Base-by-base conservation (phyloP, 306 rosid species). In the Lathyrus tuberosus region DNA sequence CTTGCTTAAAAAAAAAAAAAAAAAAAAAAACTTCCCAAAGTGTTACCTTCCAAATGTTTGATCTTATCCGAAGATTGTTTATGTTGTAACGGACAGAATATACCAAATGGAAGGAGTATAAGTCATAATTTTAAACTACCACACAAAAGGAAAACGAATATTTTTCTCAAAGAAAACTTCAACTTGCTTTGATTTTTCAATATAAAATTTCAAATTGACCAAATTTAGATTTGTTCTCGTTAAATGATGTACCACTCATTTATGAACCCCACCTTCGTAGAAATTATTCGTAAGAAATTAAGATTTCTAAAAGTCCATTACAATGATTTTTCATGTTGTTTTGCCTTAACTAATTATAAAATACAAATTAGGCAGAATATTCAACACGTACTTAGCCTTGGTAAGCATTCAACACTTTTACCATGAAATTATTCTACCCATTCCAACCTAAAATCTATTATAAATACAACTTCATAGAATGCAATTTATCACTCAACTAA, bases 181-280 rank as follows among this genome's bases (percentile, higher is more conserved):
- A n/a, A 59, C 33, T 59, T 59, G 22, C 62, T 28, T 26, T 16
- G 52, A 7, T 7, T 58, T 14, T 58, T 30, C 16, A 30, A 30
- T 8, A 0, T 14, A 31, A n/a, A 20, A 4, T 24, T 4, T 18
- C 10, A 49, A 17, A 18, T 51, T 18, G 58, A 51, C 14, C 22
- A 1, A 17, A 17, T 51, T 51, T 51, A 0, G 62, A n/a, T 13
- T 33, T 31, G 64, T 15, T 30, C 18, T 15, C 0, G 4, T 4
- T 42, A n/a, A 59, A 59, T 35, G 10, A 15, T 31, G 20, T 31
- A 2, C 22, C 65, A 59, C 43, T 31, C 65, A 59, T 59, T 59
- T 59, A 43, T n/a, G 65, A 31, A 15, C 65, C 43, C 43, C 24
- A 59, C 65, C 65, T 59, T 60, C 65, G n/a, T 15, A 60, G 28